A percentile compares a stretch with the other conserved stretches of the same genome.
Evolutionary conservation across 441 rosid species (phyloP).

Genomic region (Arabidopsis lyrata): DNA sequence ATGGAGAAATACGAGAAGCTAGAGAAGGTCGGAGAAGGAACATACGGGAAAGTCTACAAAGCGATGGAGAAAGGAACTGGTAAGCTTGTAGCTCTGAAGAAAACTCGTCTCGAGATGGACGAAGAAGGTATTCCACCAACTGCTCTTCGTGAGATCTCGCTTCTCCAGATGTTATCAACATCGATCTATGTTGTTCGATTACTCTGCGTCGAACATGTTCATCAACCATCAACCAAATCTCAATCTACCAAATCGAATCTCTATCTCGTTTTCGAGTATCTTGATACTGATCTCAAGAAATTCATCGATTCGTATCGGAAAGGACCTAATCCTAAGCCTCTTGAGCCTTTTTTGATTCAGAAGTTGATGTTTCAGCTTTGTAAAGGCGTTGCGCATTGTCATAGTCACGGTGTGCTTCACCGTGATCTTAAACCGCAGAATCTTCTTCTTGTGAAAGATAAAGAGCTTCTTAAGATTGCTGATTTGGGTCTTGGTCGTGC

Average conservation of each 20-base stretch:
- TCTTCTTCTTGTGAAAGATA: slow-evolving; percentile 83
- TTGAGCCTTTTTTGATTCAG: slow-evolving; percentile 61
- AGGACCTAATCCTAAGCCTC: slow-evolving; percentile 74
- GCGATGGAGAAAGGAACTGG: slow-evolving; percentile 86
- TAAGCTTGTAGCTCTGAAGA: slow-evolving; percentile 88
- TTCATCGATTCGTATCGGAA: slow-evolving; percentile 84
- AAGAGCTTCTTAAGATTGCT: slow-evolving; percentile 85
- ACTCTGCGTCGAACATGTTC: slow-evolving; percentile 87
- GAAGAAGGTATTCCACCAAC: slow-evolving; percentile 98
- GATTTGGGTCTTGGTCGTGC: slow-evolving; percentile 93
- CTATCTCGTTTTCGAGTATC: slow-evolving; percentile 89
- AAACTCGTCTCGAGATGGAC: slow-evolving; percentile 94
- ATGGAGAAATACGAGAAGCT: slow-evolving; percentile 98
- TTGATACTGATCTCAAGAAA: slow-evolving; percentile 96
- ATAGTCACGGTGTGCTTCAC: slow-evolving; percentile 94
- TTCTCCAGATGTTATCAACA: slow-evolving; percentile 92
- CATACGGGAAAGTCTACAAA: slow-evolving; percentile 95
- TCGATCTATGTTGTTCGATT: slow-evolving; percentile 94
- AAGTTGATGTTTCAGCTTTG: slow-evolving; percentile 85
- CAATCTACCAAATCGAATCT: slow-evolving; percentile 65
- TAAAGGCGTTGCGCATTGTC: slow-evolving; percentile 95
- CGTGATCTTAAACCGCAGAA: slow-evolving; percentile 97
- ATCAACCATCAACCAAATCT: slow-evolving; percentile 30
- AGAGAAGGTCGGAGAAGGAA: slow-evolving; percentile 97
- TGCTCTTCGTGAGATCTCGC: slow-evolving; percentile 92